Conservation (phyloP, 768 basidiomycete genomes). For the Galerina sulciceps region DNA sequence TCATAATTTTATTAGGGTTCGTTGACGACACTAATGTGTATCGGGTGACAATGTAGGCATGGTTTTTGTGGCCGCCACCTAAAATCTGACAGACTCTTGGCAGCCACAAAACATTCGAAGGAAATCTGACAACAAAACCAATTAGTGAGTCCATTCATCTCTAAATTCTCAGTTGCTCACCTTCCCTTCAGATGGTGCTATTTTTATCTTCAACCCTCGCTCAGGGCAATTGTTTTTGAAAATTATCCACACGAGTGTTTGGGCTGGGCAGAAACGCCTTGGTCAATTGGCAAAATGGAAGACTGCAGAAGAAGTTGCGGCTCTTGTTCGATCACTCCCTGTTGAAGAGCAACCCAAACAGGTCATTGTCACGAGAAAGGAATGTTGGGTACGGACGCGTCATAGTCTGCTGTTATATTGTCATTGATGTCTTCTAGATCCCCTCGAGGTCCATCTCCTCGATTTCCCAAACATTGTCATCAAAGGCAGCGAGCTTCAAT, state of each 20-base stretch:
- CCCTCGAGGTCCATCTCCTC: constrained; percentile 96
- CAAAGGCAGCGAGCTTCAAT: constrained; percentile 96
- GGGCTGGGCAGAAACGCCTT: constrained; percentile 99
- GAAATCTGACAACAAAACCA: constrained; percentile 98
- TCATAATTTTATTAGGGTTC: constrained; percentile 63
- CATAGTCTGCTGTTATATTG: background rate
- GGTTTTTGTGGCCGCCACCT: background rate
- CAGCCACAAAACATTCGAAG: constrained; percentile 99
- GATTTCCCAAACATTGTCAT: constrained; percentile 99
- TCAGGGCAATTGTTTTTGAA: constrained; percentile 98
- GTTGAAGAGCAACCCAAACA: constrained; percentile 99
- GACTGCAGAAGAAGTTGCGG: constrained; percentile 99
- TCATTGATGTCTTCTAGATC: constrained; percentile 50
- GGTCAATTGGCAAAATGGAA: constrained; percentile 99
- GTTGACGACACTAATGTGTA: constrained; percentile 99
- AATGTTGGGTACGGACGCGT: constrained; percentile 79
- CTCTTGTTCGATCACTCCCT: constrained; percentile 94
- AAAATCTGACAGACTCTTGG: constrained; percentile 17
- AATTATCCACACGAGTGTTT: constrained; percentile 99
- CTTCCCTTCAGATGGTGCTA: constrained; percentile 72
- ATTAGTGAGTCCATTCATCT: constrained; percentile 64
- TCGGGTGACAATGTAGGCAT: constrained; percentile 82
- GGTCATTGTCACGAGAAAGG: constrained; percentile 99
- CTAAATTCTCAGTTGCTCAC: constrained; percentile 12
- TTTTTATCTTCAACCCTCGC: constrained; percentile 99